Conservation (phyloP, 2,329 filamentous ascomycete species). For the Fusarium pseudocircinatum region DNA sequence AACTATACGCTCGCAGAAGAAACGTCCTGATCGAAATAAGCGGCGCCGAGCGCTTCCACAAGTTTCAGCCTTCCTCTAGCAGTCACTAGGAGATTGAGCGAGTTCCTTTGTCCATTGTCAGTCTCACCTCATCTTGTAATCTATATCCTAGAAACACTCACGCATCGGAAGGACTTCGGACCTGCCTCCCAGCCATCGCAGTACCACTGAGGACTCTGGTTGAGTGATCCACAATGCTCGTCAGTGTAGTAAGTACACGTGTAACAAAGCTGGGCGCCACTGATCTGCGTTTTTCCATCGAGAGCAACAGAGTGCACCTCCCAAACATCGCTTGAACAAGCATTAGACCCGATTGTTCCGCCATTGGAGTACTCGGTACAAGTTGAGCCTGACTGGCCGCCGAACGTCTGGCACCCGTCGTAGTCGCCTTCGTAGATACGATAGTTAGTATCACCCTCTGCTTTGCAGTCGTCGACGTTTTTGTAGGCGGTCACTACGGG, state of each 20-base stretch:
- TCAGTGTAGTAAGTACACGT: neutral
- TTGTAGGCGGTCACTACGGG: neutral
- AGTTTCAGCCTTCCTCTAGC: neutral
- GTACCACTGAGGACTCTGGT: neutral
- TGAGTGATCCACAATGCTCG: neutral
- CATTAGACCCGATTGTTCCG: neutral
- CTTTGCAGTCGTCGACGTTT: neutral
- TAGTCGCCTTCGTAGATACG: neutral
- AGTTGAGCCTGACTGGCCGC: neutral
- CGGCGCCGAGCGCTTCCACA: too few species aligned
- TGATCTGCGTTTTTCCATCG: neutral
- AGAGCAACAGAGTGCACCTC: neutral
- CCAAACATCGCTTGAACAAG: neutral
- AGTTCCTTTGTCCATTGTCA: neutral
- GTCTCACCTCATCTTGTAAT: rapidly evolving
- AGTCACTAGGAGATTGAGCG: neutral
- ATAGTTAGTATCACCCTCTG: neutral
- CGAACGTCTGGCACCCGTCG: neutral
- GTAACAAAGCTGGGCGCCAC: neutral
- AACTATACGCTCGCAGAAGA: too few species aligned
- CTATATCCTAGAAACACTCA: neutral
- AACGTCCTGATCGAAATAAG: too few species aligned
- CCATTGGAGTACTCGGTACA: neutral
- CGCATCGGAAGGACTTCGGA: neutral
- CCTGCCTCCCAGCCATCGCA: neutral